These are phyloP conservation scores for Fusarium agapanthi DNA, from an alignment of 2,329 filamentous ascomycete genomes.

Conservation along the genomic window DNA sequence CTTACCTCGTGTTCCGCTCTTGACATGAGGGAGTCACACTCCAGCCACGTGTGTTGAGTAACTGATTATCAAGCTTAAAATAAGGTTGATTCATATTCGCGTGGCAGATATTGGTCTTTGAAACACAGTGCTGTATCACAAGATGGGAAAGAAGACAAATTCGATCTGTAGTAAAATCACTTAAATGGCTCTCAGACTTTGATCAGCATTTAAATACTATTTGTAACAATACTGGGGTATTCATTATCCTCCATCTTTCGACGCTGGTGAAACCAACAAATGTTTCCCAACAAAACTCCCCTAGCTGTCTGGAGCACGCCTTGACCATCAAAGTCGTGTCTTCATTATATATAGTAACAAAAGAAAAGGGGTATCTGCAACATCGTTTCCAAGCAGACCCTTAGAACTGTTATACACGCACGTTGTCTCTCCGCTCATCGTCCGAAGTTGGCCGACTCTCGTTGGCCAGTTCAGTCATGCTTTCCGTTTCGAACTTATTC, in stretches of 20 bases:
- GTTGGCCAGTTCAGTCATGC: slow-evolving; percentile 59
- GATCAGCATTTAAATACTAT: slow-evolving; percentile 7
- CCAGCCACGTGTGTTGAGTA: not conserved
- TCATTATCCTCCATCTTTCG: slow-evolving; percentile 8
- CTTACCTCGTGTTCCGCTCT: not conserved
- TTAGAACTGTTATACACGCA: slow-evolving; percentile 3
- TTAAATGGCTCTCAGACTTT: not conserved
- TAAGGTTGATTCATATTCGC: not conserved
- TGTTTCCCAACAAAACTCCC: not conserved
- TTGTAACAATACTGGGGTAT: slow-evolving; percentile 27
- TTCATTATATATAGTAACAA: slow-evolving; percentile 24
- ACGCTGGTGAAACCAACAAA: slow-evolving; percentile 1
- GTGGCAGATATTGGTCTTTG: not conserved
- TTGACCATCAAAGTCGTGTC: slow-evolving; percentile 12
- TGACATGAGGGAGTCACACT: not conserved
- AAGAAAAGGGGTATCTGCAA: slow-evolving; percentile 8
- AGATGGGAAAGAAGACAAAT: not conserved
- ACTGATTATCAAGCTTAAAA: not conserved
- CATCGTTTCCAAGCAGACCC: not conserved
- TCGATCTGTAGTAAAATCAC: not conserved
- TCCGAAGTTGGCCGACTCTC: slow-evolving; percentile 49
- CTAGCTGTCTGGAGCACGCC: slow-evolving; percentile 1
- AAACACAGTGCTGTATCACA: not conserved
- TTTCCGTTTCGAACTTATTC: slow-evolving; percentile 57
- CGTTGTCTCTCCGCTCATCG: slow-evolving; percentile 37